Evolutionary conservation across 2,329 filamentous ascomycete genomes (phyloP).

Genomic region (Stenocarpella maydis): DNA sequence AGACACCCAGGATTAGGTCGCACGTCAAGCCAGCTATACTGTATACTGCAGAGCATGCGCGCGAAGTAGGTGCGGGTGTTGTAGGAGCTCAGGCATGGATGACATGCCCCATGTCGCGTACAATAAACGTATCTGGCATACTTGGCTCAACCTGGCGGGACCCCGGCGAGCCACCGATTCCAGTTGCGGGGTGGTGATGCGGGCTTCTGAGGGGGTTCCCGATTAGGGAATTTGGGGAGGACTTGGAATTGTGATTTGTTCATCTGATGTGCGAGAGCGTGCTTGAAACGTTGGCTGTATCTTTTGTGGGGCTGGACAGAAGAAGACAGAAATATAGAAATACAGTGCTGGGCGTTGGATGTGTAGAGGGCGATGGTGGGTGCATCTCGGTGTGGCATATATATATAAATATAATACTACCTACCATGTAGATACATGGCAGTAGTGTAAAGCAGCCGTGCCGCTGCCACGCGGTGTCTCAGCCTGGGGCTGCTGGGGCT

Average conservation of each 20-base stretch:
- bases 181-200: conserved; percentile 11
- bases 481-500: no score
- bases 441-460: not conserved
- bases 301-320: not conserved
- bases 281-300: conserved; percentile 23
- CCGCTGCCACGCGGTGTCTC: conserved; percentile 4
- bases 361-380: no score
- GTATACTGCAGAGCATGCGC: no score
- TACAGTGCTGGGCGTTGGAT: not conserved
- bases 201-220: not conserved
- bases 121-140: not conserved
- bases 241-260: conserved; percentile 6
- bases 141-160: not conserved
- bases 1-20: no score
- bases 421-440: no score
- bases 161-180: not conserved
- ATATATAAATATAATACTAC: not conserved
- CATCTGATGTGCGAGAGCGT: not conserved
- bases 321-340: not conserved
- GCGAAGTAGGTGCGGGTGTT: no score
- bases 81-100: no score
- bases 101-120: no score
- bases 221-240: no score
- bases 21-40: no score
- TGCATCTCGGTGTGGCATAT: not conserved